Percentiles rank a stretch among this genome's conserved stretches.
Evolutionary conservation across 2,329 filamentous ascomycete species (phyloP).

Genomic region (Colletotrichum sp.): DNA sequence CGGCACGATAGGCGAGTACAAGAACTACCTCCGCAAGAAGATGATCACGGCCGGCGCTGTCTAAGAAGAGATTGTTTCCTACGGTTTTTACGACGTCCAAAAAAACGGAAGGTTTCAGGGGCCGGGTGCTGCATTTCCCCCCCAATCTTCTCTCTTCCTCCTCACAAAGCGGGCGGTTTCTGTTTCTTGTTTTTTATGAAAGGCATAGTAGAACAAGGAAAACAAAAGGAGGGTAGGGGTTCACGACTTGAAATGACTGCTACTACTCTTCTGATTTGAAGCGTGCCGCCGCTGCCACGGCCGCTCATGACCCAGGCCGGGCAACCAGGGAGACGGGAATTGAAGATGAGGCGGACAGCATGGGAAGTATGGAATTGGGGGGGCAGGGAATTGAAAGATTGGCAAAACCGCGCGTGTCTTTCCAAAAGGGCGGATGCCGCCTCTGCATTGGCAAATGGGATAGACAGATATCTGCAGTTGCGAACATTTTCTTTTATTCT

Average conservation of each 20-base stretch:
- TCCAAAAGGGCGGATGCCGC: neutral
- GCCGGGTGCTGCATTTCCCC: neutral
- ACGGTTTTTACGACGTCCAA: neutral
- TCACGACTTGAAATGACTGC: neutral
- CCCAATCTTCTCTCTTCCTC: neutral
- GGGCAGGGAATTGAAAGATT: neutral
- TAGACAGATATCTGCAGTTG: slow-evolving; percentile 16
- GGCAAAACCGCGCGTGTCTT: neutral
- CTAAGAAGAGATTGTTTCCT: slow-evolving; percentile 48
- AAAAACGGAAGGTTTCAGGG: neutral
- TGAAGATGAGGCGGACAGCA: neutral
- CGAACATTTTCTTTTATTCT: neutral
- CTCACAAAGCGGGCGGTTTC: neutral
- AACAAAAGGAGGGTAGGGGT: neutral
- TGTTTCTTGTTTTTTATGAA: neutral
- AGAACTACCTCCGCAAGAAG: slow-evolving; percentile 99
- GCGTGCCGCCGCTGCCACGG: neutral
- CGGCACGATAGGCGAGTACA: slow-evolving; percentile 91
- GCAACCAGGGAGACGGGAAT: neutral
- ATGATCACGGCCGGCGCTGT: slow-evolving; percentile 90
- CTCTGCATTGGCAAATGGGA: slow-evolving; percentile 10
- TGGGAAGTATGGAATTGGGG: neutral
- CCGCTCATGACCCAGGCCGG: slow-evolving; percentile 1
- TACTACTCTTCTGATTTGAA: neutral
- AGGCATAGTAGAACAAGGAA: neutral